Conservation (phyloP, 1,284 basidiomycete species). For the Cystobasidiaceae sp. region DNA sequence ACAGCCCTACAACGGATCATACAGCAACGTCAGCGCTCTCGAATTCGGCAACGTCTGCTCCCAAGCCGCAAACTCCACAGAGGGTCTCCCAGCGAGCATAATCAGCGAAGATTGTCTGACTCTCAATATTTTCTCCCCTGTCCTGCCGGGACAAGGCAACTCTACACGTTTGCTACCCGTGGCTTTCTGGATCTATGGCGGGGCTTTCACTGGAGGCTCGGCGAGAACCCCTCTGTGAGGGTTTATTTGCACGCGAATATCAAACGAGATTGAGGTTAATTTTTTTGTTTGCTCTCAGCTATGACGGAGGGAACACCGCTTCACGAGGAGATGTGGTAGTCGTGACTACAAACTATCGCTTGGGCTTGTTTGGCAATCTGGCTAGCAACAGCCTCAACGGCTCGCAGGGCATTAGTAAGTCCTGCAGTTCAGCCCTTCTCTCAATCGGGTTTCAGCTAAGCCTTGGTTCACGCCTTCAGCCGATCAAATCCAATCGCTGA, state of each 20-base stretch:
- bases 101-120: slow-evolving; percentile 53
- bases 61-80: slow-evolving; percentile 48
- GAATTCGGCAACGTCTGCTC: slow-evolving; percentile 53
- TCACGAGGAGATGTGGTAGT: slow-evolving; percentile 45
- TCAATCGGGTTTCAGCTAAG: no score
- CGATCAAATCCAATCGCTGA: slow-evolving; percentile 57
- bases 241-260: no score
- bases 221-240: slow-evolving; percentile 44
- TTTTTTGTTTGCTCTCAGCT: slow-evolving; percentile 38
- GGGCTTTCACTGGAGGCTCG: slow-evolving; percentile 39
- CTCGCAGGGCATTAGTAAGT: slow-evolving; percentile 30
- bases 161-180: slow-evolving; percentile 54
- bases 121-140: slow-evolving; percentile 56
- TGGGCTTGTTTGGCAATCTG: slow-evolving; percentile 52
- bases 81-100: neutral
- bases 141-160: slow-evolving; percentile 41
- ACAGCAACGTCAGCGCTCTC: slow-evolving; percentile 28
- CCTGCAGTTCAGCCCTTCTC: no score
- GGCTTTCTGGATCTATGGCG: slow-evolving; percentile 50
- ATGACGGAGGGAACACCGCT: slow-evolving; percentile 44
- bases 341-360: slow-evolving; percentile 49
- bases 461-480: slow-evolving; percentile 35
- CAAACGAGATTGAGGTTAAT: no score
- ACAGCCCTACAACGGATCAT: slow-evolving; percentile 42
- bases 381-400: slow-evolving; percentile 53